Base-by-base conservation (phyloP, 2,329 filamentous ascomycete genomes). In the Fusarium newnesense region DNA sequence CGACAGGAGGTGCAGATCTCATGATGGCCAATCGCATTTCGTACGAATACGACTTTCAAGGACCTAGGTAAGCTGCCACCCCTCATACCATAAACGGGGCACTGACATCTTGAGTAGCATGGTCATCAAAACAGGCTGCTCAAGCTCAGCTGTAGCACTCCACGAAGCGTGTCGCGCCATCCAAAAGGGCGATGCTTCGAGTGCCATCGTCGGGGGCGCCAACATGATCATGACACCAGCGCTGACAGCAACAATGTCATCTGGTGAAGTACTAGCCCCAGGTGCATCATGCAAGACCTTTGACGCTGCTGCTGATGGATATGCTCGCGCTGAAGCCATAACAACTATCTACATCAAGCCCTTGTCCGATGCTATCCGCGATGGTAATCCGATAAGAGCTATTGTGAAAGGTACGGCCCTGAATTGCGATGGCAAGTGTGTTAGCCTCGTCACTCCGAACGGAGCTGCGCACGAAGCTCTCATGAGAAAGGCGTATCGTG, bases 191-290 rank as follows among this genome's bases (percentile, higher is more conserved):
- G 56, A 67, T 37, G 64, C 63, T 2, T 52, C 63, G 9, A 40
- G 56, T 13, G 66, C 63, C 0, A 36, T 69, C 4, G 56, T 69
- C 2, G 66, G 40, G 4, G 66, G 66, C 0, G 42, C 63, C 8
- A 69, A 28, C 4, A 46, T 69, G 36, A 67, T 69, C 43, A 49
- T 32, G 9, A 61, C 66, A 1, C 66, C 66, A 2, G 42, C 54
- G 0, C 11, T 67, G 5, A 67, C 43, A 4, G 13, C 63, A 2
- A 56, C 62, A 4, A 69, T 67, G 66, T 46, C 63, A 19, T 4
- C 9, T 4, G 40, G 50, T 76, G 68, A 16, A 76, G 76, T 12
- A 79, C 82, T 3, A 83, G 83, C 2, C 80, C 86, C 59, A 82
- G 84, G 3, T 75, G 82, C 60, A 83, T 86, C 0, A 81, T 70